Evolutionary conservation across 768 basidiomycete genomes (phyloP).

Genomic region (Mycena belliarum): DNA sequence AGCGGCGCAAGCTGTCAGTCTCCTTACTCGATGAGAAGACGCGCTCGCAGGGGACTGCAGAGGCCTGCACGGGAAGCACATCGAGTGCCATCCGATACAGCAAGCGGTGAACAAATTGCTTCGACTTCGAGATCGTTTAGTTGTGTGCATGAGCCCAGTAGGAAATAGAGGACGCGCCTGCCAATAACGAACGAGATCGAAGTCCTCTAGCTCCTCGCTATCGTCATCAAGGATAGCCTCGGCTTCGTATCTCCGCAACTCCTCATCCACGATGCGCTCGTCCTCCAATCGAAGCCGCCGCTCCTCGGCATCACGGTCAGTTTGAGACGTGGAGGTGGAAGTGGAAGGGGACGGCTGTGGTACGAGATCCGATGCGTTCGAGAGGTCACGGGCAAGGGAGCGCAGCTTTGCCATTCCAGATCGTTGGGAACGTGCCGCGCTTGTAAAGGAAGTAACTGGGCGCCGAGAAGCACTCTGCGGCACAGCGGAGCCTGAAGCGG

Average conservation of each 20-base stretch:
- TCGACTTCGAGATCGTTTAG: neutral
- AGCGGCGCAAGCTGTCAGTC: neutral
- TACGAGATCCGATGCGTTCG: neutral
- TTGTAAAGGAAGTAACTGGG: neutral
- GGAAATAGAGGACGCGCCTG: neutral
- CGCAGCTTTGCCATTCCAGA: neutral
- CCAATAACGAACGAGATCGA: neutral
- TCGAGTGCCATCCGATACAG: neutral
- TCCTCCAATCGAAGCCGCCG: neutral
- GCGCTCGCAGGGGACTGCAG: neutral
- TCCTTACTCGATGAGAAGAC: neutral
- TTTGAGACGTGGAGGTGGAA: neutral
- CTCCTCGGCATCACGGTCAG: neutral
- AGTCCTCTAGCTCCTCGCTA: neutral
- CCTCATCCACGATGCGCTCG: neutral
- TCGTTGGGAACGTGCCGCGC: neutral
- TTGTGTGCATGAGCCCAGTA: neutral
- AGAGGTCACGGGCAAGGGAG: neutral
- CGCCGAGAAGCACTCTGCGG: neutral
- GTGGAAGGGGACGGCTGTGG: neutral
- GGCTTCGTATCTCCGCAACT: neutral
- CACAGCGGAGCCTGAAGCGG: neutral
- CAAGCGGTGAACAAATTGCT: neutral
- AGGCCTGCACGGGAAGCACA: neutral
- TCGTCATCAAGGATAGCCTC: neutral